Evolutionary conservation across 176 grass and related monocot species (phyloP), one percentile per base, ranked within the genome.

Genomic region (Leersia perrieri): DNA sequence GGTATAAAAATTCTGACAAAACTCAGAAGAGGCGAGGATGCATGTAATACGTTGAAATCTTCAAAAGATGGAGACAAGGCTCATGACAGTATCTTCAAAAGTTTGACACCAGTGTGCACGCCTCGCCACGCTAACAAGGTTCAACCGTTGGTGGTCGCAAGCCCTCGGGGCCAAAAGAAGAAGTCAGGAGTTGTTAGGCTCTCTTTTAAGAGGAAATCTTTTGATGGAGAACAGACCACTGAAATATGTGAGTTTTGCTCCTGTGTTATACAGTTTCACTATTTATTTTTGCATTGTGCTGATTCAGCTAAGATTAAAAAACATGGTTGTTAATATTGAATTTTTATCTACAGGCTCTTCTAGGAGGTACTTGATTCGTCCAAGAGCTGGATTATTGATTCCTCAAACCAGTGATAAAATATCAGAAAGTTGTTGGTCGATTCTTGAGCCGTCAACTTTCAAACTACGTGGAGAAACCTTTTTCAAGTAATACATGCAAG

Each of bases 201-300:
- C 38, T 99, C 96, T 74, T 89, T 95, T 73, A 99, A 95, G 49
- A 89, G 88, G 53, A 91, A 86, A 90, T 99, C 96, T 49, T 93
- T 94, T 82, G 96, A 93, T 81, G 96, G 92, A 44, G 92, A 98
- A 16, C 91, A 98, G 83, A 93, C 84, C 62, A 91, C 96, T 73
- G 96, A 95, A 90, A 89, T 93, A 86, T 93, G 96, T 99, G 75
- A 76, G 88, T 84, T 68, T 66, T 36, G 0, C 71, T 77, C 13
- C 38, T 60, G 16, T 31, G 28, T 31, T 66, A 44, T 27, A 58
- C 8, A 16, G n/a, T 25, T 58, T 66, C 34, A 45, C 16, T 22
- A 25, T 78, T 23, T 62, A 4, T 55, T 79, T 45, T 66, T 62
- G 47, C 27, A 35, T 51, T 64, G 34, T n/a, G 34, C 11, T 12